These are phyloP conservation scores for Nicotiana undulata DNA, from an alignment of 257 asterid species.

Conservation along the genomic window DNA sequence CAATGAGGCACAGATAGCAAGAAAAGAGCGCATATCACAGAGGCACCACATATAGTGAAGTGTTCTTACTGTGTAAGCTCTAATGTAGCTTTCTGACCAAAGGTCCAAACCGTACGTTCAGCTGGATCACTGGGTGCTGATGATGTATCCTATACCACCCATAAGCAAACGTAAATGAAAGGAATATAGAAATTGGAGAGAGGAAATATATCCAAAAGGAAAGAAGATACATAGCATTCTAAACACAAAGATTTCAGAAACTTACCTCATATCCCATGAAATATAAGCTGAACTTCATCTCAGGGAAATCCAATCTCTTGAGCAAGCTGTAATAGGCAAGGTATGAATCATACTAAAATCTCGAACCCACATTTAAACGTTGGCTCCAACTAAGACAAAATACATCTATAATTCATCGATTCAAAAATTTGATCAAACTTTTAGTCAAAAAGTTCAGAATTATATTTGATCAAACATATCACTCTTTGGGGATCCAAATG, in stretches of 20 bases:
- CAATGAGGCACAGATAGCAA: neutral
- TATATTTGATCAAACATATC: neutral
- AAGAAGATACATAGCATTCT: neutral
- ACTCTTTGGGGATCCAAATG: neutral
- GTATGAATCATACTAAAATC: neutral
- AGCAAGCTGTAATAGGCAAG: slow-evolving; percentile 49
- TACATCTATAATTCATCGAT: neutral
- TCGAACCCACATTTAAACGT: neutral
- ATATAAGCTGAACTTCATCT: slow-evolving; percentile 68
- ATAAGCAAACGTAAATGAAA: neutral
- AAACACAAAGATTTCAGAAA: neutral
- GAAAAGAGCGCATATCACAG: neutral
- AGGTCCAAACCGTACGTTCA: slow-evolving; percentile 80
- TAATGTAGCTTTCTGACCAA: slow-evolving; percentile 60
- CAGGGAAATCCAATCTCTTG: slow-evolving; percentile 82
- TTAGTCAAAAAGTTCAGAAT: neutral
- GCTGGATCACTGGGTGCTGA: slow-evolving; percentile 65
- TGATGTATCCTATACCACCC: slow-evolving; percentile 50
- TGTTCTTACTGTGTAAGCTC: slow-evolving; percentile 83
- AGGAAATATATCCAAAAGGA: neutral
- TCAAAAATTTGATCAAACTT: neutral
- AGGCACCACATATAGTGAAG: neutral
- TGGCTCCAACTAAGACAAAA: neutral
- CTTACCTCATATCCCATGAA: slow-evolving; percentile 85
- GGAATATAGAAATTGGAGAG: neutral